These are phyloP conservation scores for Mortierella hygrophila DNA, from an alignment of 192 early-diverging fungal genomes.

Conservation along the genomic window DNA sequence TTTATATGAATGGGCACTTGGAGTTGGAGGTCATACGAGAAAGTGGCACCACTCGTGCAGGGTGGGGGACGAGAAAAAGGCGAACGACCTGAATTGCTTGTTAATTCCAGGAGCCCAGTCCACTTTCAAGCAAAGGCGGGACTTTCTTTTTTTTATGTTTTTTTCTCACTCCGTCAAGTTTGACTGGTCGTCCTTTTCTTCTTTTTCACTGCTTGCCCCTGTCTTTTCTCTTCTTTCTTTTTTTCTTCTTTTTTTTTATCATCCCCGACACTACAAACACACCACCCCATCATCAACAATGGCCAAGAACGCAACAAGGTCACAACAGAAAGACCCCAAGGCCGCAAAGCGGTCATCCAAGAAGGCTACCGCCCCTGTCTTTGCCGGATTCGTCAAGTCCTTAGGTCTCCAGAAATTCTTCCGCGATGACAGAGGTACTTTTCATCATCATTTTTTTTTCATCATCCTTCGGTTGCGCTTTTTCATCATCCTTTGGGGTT, in stretches of 20 bases:
- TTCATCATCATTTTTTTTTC: neutral
- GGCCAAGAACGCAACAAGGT: constrained; percentile 19
- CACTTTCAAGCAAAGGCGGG: neutral
- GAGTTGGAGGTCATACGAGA: neutral
- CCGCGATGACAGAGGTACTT: constrained; percentile 41
- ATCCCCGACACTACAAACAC: constrained; percentile 6
- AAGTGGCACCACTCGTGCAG: neutral
- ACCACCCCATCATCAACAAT: constrained; percentile 10
- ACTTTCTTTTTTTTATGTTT: neutral
- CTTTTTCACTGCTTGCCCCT: neutral
- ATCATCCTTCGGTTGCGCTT: neutral
- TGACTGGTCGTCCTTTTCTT: constrained; percentile 1
- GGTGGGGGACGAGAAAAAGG: too few relatives aligned
- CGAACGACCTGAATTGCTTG: too few relatives aligned
- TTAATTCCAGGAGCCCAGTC: neutral
- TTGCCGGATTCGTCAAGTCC: constrained; percentile 35
- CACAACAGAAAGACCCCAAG: constrained; percentile 26
- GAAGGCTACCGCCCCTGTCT: constrained; percentile 43
- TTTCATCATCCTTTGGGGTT: neutral
- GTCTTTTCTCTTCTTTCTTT: constrained; percentile 9
- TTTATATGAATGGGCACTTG: neutral
- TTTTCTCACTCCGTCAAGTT: neutral
- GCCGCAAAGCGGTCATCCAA: constrained; percentile 29
- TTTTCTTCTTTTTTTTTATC: constrained; percentile 3
- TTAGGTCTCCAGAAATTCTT: constrained; percentile 23